Evolutionary conservation across 768 basidiomycete species (phyloP).

Genomic region (Favolaschia claudopus): DNA sequence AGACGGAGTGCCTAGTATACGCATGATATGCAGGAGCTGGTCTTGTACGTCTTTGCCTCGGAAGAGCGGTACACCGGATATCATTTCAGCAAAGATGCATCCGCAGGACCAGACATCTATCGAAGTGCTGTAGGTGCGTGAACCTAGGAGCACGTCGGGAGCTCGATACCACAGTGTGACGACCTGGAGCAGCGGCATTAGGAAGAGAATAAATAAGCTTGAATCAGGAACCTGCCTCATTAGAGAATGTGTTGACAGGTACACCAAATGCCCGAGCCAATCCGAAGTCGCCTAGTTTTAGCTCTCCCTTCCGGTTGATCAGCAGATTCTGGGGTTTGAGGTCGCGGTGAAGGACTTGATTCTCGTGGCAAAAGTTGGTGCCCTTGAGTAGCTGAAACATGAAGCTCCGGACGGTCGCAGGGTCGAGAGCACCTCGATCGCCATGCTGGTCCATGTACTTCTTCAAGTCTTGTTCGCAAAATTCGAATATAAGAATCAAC

Average conservation of each 20-base stretch:
- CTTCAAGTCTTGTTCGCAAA: slow-evolving; percentile 97
- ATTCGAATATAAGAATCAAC: slow-evolving; percentile 97
- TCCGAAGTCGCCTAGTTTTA: slow-evolving; percentile 98
- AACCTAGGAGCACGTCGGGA: slow-evolving; percentile 96
- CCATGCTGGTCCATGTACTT: slow-evolving; percentile 99
- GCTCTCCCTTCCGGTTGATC: slow-evolving; percentile 95
- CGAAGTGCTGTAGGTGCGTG: slow-evolving; percentile 95
- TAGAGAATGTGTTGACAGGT: slow-evolving; percentile 98
- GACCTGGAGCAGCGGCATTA: slow-evolving; percentile 60
- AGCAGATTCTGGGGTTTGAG: slow-evolving; percentile 98
- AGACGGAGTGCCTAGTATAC: slow-evolving; percentile 94
- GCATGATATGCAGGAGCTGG: slow-evolving; percentile 97
- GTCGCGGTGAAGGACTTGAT: slow-evolving; percentile 96
- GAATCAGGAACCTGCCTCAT: slow-evolving; percentile 63
- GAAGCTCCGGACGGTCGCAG: slow-evolving; percentile 91
- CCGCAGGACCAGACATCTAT: slow-evolving; percentile 99
- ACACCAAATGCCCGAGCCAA: slow-evolving; percentile 97
- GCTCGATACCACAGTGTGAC: slow-evolving; percentile 99
- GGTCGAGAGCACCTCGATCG: slow-evolving; percentile 92
- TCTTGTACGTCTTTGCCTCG: slow-evolving; percentile 97
- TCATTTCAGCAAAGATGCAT: slow-evolving; percentile 99
- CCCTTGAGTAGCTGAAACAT: slow-evolving; percentile 98
- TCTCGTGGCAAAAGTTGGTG: slow-evolving; percentile 98
- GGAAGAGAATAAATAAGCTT: not conserved
- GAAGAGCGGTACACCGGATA: slow-evolving; percentile 92